Conservation (phyloP, 257 asterid species). For the Eucommia ulmoides region DNA sequence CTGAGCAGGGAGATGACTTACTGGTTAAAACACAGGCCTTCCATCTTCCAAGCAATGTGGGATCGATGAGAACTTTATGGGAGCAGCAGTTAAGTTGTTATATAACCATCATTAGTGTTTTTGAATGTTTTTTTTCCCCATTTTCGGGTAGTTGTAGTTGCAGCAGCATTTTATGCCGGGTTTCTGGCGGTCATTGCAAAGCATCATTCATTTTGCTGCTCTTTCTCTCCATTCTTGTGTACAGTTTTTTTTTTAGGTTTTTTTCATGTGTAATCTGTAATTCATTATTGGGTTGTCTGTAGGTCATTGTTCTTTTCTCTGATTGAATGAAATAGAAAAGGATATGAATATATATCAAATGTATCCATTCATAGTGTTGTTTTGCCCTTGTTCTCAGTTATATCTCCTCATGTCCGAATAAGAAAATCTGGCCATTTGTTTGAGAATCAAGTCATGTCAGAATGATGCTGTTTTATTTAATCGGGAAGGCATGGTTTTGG, state of each 20-base stretch:
- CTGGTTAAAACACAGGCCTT: conserved; percentile 80
- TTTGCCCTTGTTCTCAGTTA: no score
- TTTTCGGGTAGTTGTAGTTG: conserved; percentile 17
- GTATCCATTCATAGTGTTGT: no score
- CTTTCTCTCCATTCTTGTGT: conserved; percentile 54
- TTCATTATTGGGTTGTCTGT: conserved; percentile 31
- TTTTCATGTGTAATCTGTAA: conserved; percentile 37
- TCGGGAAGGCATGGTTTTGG: no score
- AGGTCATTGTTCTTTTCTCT: conserved; percentile 2
- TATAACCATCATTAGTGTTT: conserved; percentile 10
- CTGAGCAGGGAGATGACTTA: conserved; percentile 69
- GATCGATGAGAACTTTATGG: conserved; percentile 56
- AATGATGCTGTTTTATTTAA: no score
- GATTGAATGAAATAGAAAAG: conserved; percentile 19
- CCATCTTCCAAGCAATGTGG: conserved; percentile 75
- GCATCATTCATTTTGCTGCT: conserved; percentile 16
- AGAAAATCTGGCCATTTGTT: no score
- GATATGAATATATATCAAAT: no score
- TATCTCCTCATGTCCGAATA: no score
- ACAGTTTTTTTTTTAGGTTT: conserved; percentile 32
- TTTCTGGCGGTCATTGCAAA: conserved; percentile 8
- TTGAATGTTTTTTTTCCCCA: conserved; percentile 15
- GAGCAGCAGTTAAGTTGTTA: conserved; percentile 10
- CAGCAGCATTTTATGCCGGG: conserved; percentile 7
- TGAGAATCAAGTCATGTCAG: no score